phyloP scores from a whole-genome alignment of 768 basidiomycete species.

The Suillus fuscotomentosus region DNA sequence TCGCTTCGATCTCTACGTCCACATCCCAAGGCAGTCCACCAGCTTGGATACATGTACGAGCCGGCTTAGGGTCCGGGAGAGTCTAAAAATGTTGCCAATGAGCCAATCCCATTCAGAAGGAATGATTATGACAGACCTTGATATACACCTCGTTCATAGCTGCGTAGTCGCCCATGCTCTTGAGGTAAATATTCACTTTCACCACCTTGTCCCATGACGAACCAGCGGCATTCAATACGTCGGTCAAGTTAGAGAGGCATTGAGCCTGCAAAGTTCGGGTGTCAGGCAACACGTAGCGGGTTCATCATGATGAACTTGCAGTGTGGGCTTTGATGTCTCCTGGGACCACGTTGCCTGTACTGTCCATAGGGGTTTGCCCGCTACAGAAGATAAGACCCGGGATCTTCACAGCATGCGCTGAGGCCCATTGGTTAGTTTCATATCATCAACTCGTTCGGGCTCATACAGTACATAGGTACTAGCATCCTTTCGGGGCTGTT shows the following conservation, averaged over 20 bases:
- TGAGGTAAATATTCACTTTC: slow-evolving; percentile 60
- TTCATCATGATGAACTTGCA: slow-evolving; percentile 31
- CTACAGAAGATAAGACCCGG: slow-evolving; percentile 61
- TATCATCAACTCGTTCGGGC: not conserved
- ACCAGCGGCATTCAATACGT: slow-evolving; percentile 51
- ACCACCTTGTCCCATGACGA: slow-evolving; percentile 61
- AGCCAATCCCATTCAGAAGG: not conserved
- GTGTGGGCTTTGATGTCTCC: slow-evolving; percentile 64
- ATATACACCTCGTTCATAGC: slow-evolving; percentile 59
- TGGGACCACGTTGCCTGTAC: slow-evolving; percentile 44
- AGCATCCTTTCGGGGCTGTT: slow-evolving; percentile 46
- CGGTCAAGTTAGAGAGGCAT: slow-evolving; percentile 53
- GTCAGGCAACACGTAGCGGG: not conserved
- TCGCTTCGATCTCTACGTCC: slow-evolving; percentile 71
- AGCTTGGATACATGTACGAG: slow-evolving; percentile 75
- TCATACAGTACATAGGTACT: slow-evolving; percentile 15
- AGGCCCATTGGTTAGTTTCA: not conserved
- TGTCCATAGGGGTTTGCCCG: slow-evolving; percentile 55
- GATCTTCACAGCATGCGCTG: slow-evolving; percentile 57
- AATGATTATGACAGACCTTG: slow-evolving; percentile 34
- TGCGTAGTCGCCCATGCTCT: slow-evolving; percentile 55
- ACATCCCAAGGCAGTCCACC: slow-evolving; percentile 67
- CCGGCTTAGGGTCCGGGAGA: slow-evolving; percentile 60
- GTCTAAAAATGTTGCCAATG: slow-evolving; percentile 29
- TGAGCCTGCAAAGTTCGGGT: slow-evolving; percentile 40